phyloP scores from a whole-genome alignment of 2,329 filamentous ascomycete species.

The Fusarium agapanthi region DNA sequence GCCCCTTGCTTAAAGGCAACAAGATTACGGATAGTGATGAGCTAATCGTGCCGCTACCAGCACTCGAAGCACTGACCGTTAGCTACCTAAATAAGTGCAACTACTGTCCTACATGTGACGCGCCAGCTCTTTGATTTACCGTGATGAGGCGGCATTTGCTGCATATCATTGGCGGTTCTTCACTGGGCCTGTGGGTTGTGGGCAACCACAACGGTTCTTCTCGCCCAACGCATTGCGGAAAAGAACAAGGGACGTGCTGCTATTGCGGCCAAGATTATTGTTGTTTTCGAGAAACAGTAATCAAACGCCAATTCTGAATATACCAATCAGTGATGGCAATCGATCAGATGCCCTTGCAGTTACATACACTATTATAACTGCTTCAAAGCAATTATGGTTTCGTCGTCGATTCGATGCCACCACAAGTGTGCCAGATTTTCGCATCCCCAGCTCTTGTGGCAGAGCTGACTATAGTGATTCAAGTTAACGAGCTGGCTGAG shows the following conservation, averaged over 20 bases:
- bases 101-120: conserved; percentile 12
- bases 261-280: conserved; percentile 3
- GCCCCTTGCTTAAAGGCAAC: conserved; percentile 1
- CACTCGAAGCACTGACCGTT: conserved; percentile 10
- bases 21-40: conserved; percentile 1
- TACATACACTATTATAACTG: conserved; percentile 18
- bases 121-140: conserved; percentile 16
- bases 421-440: conserved; percentile 18
- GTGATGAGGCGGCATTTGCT: conserved; percentile 10
- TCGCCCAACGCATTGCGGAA: conserved; percentile 27
- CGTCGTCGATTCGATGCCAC: conserved; percentile 18
- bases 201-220: conserved; percentile 15
- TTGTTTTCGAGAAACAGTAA: conserved; percentile 22
- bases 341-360: conserved; percentile 11
- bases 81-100: background rate
- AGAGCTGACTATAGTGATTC: background rate
- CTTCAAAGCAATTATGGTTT: conserved; percentile 30
- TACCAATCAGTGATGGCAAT: conserved; percentile 19
- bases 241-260: conserved; percentile 11
- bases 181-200: conserved; percentile 20
- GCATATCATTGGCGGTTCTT: conserved; percentile 22
- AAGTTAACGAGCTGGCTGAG: conserved; percentile 9
- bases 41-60: conserved; percentile 20
- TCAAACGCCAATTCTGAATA: conserved; percentile 21
- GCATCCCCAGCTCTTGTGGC: background rate